Evolutionary conservation across 345 rosid species (phyloP).

Genomic region (Arabis hirsuta): DNA sequence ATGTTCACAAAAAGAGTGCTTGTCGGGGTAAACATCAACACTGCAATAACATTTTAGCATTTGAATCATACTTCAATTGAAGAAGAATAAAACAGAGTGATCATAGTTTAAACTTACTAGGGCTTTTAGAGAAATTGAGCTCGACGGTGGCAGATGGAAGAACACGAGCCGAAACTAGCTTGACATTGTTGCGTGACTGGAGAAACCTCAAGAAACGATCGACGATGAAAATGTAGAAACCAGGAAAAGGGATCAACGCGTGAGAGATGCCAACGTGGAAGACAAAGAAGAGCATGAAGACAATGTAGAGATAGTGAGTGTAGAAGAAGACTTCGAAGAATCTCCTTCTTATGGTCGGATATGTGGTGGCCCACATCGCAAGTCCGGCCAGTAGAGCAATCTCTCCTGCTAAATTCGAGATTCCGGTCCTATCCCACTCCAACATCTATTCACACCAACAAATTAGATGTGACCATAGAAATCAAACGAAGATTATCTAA

Average conservation of each 20-base stretch:
- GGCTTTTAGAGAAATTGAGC: constrained; percentile 69
- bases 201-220: constrained; percentile 77
- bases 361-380: constrained; percentile 65
- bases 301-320: constrained; percentile 70
- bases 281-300: constrained; percentile 68
- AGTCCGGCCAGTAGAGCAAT: constrained; percentile 61
- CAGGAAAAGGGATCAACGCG: constrained; percentile 69
- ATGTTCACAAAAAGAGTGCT: constrained; percentile 74
- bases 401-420: constrained; percentile 75
- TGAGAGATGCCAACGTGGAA: constrained; percentile 62
- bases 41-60: constrained; percentile 41
- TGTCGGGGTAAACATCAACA: constrained; percentile 64
- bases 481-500: neutral
- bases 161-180: constrained; percentile 61
- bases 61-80: neutral
- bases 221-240: constrained; percentile 75
- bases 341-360: constrained; percentile 55
- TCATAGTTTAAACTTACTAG: constrained; percentile 44
- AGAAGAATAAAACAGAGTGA: constrained; percentile 8
- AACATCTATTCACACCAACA: constrained; percentile 48
- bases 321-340: constrained; percentile 81
- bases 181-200: constrained; percentile 59
- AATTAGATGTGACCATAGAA: neutral
- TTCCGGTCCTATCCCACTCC: constrained; percentile 47
- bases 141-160: constrained; percentile 66